Conservation (phyloP, 2,329 filamentous ascomycete species). For the Ambrosiella beaveri region DNA sequence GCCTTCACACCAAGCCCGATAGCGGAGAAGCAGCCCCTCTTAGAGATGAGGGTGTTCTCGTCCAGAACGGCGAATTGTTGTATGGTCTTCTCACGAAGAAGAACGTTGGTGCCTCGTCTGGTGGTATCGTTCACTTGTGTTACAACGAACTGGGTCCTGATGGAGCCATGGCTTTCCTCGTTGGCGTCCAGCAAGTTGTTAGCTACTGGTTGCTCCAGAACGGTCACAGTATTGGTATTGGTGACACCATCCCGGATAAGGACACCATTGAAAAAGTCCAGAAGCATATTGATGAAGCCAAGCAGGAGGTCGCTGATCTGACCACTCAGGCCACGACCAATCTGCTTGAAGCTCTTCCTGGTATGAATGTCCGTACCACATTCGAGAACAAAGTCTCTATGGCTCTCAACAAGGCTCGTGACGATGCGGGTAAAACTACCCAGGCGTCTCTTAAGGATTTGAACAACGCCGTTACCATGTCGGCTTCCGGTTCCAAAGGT, state of each 20-base stretch:
- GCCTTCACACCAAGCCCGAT: constrained; percentile 51
- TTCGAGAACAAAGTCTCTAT: constrained; percentile 96
- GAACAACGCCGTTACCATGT: constrained; percentile 96
- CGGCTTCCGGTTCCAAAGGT: constrained; percentile 90
- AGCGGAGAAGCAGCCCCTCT: constrained; percentile 42
- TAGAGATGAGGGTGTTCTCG: constrained; percentile 61
- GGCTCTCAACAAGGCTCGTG: constrained; percentile 85
- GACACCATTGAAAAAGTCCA: constrained; percentile 73
- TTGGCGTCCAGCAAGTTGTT: constrained; percentile 83
- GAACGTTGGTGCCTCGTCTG: constrained; percentile 72
- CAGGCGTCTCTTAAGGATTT: constrained; percentile 84
- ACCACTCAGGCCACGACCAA: constrained; percentile 70
- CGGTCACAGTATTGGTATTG: constrained; percentile 94
- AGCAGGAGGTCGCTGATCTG: constrained; percentile 59
- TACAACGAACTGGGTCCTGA: constrained; percentile 86
- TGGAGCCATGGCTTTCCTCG: constrained; percentile 85
- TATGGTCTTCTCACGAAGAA: constrained; percentile 89
- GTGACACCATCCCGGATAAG: constrained; percentile 87
- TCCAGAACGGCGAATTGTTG: constrained; percentile 76
- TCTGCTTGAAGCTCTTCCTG: constrained; percentile 75
- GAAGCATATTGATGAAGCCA: constrained; percentile 62
- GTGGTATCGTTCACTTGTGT: constrained; percentile 86
- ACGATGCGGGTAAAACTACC: constrained; percentile 83
- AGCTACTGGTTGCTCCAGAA: constrained; percentile 96
- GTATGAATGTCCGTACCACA: constrained; percentile 96